Base-by-base conservation (phyloP, 169 alveolate genomes). In the Theileria sp. region DNA sequence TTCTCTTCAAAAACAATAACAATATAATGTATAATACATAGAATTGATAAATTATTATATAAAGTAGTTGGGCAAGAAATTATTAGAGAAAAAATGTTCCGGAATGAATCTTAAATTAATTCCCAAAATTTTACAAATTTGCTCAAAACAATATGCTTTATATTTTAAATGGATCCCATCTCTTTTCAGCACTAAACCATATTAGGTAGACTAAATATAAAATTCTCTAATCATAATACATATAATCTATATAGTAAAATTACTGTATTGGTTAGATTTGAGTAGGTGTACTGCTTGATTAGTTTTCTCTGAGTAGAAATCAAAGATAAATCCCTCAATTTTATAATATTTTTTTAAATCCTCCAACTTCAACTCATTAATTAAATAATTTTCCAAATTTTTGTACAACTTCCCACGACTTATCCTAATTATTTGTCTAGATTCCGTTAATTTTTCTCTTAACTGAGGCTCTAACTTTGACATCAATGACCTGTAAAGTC, bases 221-320 rank as follows among this genome's bases (percentile, higher is more conserved):
- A 26, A 44, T 13, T 44, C 1, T 44, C 54, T 44, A 44, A 44
- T 32, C 5, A 44, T 44, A 44, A 44, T 44, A 44, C 1, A 8
- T 32, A 3, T 44, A 44, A 44, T n/a, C n/a, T 44, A 44, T 44
- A 13, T 44, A 44, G 12, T 13, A 44, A 44, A 44, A 44, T 36
- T 71, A 83, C 89, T 32, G 65, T 71, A 76, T 58, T 76, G 80
- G 64, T 77, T 77, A 15, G 54, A 13, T 38, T 38, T 74, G 1
- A 83, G 25, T 0, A 83, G 70, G 17, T 56, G 86, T 62, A 83
- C 78, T 23, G 81, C 89, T 25, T 67, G 49, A 17, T 80, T 25
- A 13, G 25, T 32, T 44, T 51, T 44, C 56, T 80, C 77, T 28
- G 62, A 70, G 73, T 36, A 83, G 77, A 83, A 83, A 68, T 83